phyloP scores from a whole-genome alignment of 2,329 filamentous ascomycete species.

The Alternaria longipes region DNA sequence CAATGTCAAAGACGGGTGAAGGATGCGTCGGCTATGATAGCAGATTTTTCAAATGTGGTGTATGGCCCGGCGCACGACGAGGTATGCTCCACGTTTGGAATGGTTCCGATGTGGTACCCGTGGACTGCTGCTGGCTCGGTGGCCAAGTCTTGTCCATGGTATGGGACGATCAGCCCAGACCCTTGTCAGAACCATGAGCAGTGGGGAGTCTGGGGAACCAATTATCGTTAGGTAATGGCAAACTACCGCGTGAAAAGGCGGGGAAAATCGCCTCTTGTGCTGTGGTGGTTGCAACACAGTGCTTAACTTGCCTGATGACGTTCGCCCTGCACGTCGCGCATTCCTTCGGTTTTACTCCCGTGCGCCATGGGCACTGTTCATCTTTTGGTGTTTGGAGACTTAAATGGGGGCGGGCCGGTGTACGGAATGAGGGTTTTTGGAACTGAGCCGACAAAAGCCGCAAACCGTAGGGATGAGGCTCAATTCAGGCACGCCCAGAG shows the following conservation, averaged over 20 bases:
- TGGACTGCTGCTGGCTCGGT: background rate
- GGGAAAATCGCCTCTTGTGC: conserved; percentile 19
- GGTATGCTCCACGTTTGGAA: conserved; percentile 1
- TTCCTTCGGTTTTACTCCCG: conserved; percentile 20
- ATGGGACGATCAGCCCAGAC: conserved; percentile 15
- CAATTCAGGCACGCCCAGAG: conserved; percentile 14
- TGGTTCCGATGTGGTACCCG: conserved; percentile 1
- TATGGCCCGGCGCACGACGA: conserved; percentile 7
- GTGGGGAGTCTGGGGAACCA: conserved; percentile 32
- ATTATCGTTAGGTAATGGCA: conserved; percentile 34
- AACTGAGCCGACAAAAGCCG: conserved; percentile 33
- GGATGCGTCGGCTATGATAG: conserved; percentile 5
- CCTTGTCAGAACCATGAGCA: conserved; percentile 2
- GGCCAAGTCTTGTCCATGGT: conserved; percentile 10
- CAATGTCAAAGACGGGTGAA: background rate
- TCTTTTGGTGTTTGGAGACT: conserved; percentile 5
- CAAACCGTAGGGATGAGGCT: conserved; percentile 24
- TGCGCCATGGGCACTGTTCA: conserved; percentile 20
- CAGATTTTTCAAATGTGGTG: conserved; percentile 24
- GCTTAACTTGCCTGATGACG: conserved; percentile 5
- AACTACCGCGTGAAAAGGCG: conserved; percentile 17
- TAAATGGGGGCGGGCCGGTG: conserved; percentile 12
- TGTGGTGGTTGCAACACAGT: conserved; percentile 11
- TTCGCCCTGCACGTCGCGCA: conserved; percentile 10
- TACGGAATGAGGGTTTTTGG: conserved; percentile 1